Conservation (phyloP, 805 yeast species). For the Clavispora carvajalis region DNA sequence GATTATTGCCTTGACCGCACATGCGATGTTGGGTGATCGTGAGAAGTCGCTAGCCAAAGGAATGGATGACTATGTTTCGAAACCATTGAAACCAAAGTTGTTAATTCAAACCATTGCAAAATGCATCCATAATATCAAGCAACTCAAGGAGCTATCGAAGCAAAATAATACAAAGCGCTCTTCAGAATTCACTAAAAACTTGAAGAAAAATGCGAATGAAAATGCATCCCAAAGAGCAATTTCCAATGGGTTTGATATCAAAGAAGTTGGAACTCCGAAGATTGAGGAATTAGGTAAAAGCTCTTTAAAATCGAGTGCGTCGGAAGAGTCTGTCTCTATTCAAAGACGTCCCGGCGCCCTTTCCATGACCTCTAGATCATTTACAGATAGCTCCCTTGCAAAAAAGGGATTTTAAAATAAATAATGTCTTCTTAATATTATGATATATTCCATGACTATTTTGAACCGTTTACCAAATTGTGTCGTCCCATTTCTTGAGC, state of each 20-base stretch:
- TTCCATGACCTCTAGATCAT: conserved; percentile 25
- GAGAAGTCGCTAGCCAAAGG: conserved; percentile 83
- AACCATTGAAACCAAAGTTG: conserved; percentile 79
- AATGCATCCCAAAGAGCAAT: conserved; percentile 4
- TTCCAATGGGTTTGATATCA: neutral
- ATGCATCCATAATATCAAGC: conserved; percentile 68
- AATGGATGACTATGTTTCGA: conserved; percentile 88
- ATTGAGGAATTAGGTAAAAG: conserved; percentile 9
- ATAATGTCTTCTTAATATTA: neutral
- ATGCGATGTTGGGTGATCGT: conserved; percentile 91
- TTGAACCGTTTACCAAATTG: conserved; percentile 40
- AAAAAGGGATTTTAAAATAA: neutral
- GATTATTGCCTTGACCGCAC: conserved; percentile 86
- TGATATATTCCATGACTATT: neutral
- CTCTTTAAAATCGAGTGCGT: conserved; percentile 15
- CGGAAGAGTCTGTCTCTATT: conserved; percentile 21
- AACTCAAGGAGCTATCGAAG: conserved; percentile 51
- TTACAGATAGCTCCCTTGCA: conserved; percentile 26
- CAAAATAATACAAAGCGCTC: conserved; percentile 42
- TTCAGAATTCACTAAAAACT: conserved; percentile 42
- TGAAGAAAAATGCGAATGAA: conserved; percentile 30
- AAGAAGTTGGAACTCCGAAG: conserved; percentile 4
- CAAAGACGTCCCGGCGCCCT: conserved; percentile 28
- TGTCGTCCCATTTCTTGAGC: conserved; percentile 59
- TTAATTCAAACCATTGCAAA: conserved; percentile 80